Conservation (phyloP, 202 grass and related monocot species). For the Schoenoplectus triqueter region DNA sequence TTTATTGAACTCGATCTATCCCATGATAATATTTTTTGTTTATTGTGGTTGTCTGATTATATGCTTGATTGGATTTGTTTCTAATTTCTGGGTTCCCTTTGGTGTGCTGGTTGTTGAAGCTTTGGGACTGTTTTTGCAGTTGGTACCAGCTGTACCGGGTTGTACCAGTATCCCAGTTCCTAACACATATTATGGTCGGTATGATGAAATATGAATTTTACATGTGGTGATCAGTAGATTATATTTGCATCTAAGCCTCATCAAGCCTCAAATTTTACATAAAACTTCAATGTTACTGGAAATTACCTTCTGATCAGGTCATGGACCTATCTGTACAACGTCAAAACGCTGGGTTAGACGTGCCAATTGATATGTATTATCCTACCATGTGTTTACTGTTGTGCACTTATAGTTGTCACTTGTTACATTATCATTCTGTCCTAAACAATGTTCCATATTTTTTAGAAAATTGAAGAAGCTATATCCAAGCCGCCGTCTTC, state of each 20-base stretch:
- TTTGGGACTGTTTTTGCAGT: not conserved
- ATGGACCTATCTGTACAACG: not conserved
- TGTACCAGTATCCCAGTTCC: too few species aligned
- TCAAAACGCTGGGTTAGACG: not conserved
- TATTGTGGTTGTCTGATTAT: too few species aligned
- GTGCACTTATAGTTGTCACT: not conserved
- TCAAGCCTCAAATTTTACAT: not conserved
- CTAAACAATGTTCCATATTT: slow-evolving; percentile 27
- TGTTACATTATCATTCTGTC: not conserved
- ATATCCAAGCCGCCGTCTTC: slow-evolving; percentile 52
- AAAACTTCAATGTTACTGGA: not conserved
- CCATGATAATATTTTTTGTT: too few species aligned
- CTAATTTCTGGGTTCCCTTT: too few species aligned
- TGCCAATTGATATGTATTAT: not conserved
- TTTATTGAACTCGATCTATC: too few species aligned
- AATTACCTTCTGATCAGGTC: not conserved
- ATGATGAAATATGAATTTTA: not conserved
- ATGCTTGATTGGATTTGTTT: too few species aligned
- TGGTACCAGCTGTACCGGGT: too few species aligned
- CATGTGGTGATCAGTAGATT: not conserved
- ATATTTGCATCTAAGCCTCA: not conserved
- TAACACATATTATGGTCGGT: not conserved
- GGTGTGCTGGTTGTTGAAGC: too few species aligned
- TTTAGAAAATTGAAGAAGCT: slow-evolving; percentile 81
- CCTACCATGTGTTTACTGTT: not conserved